Base-by-base conservation (phyloP, 2,329 filamentous ascomycete genomes). In the Venturia oleaginea region DNA sequence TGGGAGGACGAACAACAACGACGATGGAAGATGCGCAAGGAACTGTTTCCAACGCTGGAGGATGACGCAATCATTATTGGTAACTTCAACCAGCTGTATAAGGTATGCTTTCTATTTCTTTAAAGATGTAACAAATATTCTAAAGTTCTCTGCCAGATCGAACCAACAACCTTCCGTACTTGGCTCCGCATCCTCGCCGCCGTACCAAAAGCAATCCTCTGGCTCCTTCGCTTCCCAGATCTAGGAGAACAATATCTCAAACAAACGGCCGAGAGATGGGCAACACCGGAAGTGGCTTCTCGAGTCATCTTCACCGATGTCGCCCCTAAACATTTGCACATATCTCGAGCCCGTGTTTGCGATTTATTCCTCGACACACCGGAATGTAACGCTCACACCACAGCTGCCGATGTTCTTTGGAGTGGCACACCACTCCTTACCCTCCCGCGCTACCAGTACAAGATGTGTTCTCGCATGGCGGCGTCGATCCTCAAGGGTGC, bases 391-490 rank as follows among this genome's bases (percentile, higher is more conserved):
- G 94, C 92, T 1, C 94, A 99, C 75, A 99, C 94, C 0, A 99
- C 94, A 1, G 94, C 94, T 1, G 95, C 94, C 15, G 94, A 99
- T 72, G 89, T 97, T 0, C 81, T 99, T 7, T 99, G 94, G 94
- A 95, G 90, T 62, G 95, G 92, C 69, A 97, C 94, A 0, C 94
- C 94, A 5, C 79, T 99, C 27, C 81, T 99, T 34, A 99, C 94
- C 0, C 81, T 94, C 37, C 92, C 94, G 13, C 85, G 94, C 42
- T 97, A 97, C 75, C 85, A 89, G 61, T 97, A 97, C 78, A 99
- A 99, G 77, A 99, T 99, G 94, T 99, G 94, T 76, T 96, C 91
- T 54, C 89, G 94, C 63, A 99, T 99, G 89, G 94, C 93, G 7
- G 92, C 94, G 7, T 96, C 91, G 13, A 97, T 99, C 65, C 81